Conservation (phyloP, 2,329 filamentous ascomycete genomes). For the Penicillium sp. region DNA sequence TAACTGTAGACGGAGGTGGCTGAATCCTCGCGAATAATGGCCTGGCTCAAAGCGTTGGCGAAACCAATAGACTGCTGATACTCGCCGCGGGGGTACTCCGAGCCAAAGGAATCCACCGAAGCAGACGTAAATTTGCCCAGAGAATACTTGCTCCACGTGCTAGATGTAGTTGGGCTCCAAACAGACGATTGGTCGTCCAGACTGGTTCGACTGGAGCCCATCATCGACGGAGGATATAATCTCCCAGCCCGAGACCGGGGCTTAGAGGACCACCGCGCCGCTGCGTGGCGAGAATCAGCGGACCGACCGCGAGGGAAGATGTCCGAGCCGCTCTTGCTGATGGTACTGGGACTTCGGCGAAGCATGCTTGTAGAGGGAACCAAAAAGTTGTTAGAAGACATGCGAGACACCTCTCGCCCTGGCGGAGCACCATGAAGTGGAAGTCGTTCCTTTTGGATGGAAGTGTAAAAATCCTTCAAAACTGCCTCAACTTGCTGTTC, state of each 20-base stretch:
- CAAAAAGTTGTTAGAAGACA: slow-evolving; percentile 61
- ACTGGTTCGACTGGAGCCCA: slow-evolving; percentile 89
- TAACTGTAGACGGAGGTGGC: slow-evolving; percentile 53
- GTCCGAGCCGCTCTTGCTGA: slow-evolving; percentile 92
- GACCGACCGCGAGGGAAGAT: slow-evolving; percentile 67
- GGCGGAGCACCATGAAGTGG: slow-evolving; percentile 74
- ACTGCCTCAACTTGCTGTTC: slow-evolving; percentile 87
- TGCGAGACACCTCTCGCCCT: slow-evolving; percentile 38
- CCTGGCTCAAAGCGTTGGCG: slow-evolving; percentile 92
- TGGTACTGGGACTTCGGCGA: slow-evolving; percentile 81
- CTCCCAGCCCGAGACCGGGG: slow-evolving; percentile 73
- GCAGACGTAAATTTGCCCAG: slow-evolving; percentile 86
- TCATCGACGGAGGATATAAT: slow-evolving; percentile 72
- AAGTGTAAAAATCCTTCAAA: slow-evolving; percentile 85
- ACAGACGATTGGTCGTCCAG: slow-evolving; percentile 87
- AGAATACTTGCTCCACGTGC: slow-evolving; percentile 93
- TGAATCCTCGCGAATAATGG: slow-evolving; percentile 81
- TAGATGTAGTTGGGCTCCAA: slow-evolving; percentile 90
- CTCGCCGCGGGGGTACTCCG: slow-evolving; percentile 70
- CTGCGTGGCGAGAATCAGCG: slow-evolving; percentile 61
- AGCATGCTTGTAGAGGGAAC: slow-evolving; percentile 68
- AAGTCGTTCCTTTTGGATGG: slow-evolving; percentile 82
- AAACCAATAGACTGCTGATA: slow-evolving; percentile 98
- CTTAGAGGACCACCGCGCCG: slow-evolving; percentile 79
- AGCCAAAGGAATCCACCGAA: slow-evolving; percentile 87